Evolutionary conservation across 495 filamentous ascomycete genomes (phyloP), one percentile per base, ranked within the genome.

Genomic region (Friedmanniomyces endolithicus): DNA sequence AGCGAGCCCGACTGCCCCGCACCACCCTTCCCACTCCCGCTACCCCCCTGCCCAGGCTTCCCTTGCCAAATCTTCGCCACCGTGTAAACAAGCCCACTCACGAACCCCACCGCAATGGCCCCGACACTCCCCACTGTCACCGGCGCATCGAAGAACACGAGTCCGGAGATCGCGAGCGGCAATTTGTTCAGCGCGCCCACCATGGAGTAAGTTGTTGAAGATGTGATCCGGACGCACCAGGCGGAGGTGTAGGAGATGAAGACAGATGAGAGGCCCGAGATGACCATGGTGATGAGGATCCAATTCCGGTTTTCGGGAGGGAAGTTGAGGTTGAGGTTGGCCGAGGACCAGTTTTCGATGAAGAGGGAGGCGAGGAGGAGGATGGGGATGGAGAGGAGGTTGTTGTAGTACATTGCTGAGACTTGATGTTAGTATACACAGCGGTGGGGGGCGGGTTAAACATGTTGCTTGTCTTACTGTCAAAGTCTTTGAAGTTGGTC

Each of bases 401-500:
- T 99, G 81, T 99, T 99, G 76, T 99, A 99, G 73, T 90, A 99
- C 92, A 98, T 98, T 60, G 90, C 59, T 52, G 14, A 14, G 19
- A 46, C 22, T 29, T 41, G 16, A 37, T 3, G 50, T 52, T 23
- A 52, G 50, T 19, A 6, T 2, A 2, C 4, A 33, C 11, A 23
- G 25, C 25, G n/a, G n/a, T n/a, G n/a, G n/a, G n/a, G n/a, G n/a
- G n/a, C n/a, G n/a, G n/a, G n/a, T n/a, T n/a, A n/a, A n/a, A n/a
- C n/a, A n/a, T n/a, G n/a, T n/a, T n/a, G n/a, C n/a, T n/a, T n/a
- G n/a, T 31, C 90, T 71, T 80, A 96, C 90, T 95, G 70, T 99
- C 92, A 72, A 94, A 96, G 66, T 99, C 92, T 75, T 95, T 96
- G 73, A 99, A 97, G 77, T 95, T 96, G 71, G 94, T 97, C 74